phyloP scores from a whole-genome alignment of 169 alveolate species.

The Neospora caninum region DNA sequence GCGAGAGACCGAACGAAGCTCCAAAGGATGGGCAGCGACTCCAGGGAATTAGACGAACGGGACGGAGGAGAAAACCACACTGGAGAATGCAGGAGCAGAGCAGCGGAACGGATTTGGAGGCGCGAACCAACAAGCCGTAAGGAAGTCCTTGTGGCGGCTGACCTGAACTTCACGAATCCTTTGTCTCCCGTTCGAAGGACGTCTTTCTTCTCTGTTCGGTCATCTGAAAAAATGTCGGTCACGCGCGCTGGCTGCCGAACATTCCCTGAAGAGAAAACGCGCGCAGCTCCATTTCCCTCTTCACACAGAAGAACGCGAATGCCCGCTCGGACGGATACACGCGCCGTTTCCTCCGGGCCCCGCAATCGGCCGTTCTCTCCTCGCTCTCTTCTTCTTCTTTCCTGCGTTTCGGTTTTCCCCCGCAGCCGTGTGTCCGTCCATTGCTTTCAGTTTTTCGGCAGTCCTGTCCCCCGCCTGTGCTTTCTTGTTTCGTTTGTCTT shows the following conservation, averaged over 20 bases:
- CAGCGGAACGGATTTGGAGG: neutral
- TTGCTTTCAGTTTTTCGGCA: neutral
- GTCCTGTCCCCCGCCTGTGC: neutral
- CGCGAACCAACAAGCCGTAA: neutral
- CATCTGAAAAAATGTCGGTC: neutral
- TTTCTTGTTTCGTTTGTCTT: neutral
- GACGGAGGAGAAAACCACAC: neutral
- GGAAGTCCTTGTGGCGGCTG: neutral
- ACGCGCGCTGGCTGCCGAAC: neutral
- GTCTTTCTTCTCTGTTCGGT: constrained; percentile 68
- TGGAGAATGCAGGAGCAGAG: neutral
- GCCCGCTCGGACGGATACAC: neutral
- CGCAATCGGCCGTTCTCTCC: neutral
- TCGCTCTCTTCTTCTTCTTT: neutral
- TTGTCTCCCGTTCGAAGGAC: constrained; percentile 81
- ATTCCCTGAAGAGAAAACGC: neutral
- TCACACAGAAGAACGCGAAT: too few species aligned
- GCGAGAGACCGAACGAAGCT: neutral
- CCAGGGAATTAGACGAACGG: neutral
- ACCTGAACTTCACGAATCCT: constrained; percentile 77
- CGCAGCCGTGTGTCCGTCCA: neutral
- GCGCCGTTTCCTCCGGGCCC: neutral
- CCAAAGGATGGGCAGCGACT: neutral
- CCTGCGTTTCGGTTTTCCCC: neutral
- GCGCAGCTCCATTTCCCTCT: too few species aligned